phyloP scores from a whole-genome alignment of 139 green algal species.

The Desmodesmus armatus region DNA sequence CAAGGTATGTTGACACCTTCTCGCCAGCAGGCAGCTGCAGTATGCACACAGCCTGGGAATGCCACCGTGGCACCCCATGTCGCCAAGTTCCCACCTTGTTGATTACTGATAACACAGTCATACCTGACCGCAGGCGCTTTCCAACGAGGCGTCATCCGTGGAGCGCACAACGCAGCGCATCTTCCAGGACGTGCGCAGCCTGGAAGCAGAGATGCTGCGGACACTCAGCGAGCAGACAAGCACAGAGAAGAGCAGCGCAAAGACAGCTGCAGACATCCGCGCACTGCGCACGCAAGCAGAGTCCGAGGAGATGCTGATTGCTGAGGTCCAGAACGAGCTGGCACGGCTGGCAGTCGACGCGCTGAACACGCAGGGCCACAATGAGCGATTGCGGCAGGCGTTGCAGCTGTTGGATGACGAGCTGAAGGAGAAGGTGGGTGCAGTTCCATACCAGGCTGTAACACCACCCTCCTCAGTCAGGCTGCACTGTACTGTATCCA shows the following conservation, averaged over 20 bases:
- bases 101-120: no score
- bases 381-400: slow-evolving; percentile 74
- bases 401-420: slow-evolving; percentile 79
- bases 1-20: slow-evolving; percentile 59
- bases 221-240: slow-evolving; percentile 86
- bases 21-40: no score
- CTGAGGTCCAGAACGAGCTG: slow-evolving; percentile 85
- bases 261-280: slow-evolving; percentile 73
- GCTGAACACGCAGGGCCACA: slow-evolving; percentile 84
- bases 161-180: slow-evolving; percentile 50
- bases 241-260: slow-evolving; percentile 77
- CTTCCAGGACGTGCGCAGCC: slow-evolving; percentile 45
- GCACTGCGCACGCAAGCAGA: slow-evolving; percentile 41
- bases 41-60: no score
- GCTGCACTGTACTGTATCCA: no score
- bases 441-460: no score
- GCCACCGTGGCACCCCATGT: no score
- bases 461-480: no score
- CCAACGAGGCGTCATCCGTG: slow-evolving; percentile 47
- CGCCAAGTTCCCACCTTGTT: no score
- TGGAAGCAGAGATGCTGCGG: slow-evolving; percentile 75
- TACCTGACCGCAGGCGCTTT: slow-evolving; percentile 42
- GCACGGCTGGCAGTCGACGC: slow-evolving; percentile 85
- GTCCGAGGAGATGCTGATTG: slow-evolving; percentile 29
- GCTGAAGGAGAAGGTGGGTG: slow-evolving; percentile 74